phyloP scores from a whole-genome alignment of 345 rosid genomes.

The Theobroma cacao region DNA sequence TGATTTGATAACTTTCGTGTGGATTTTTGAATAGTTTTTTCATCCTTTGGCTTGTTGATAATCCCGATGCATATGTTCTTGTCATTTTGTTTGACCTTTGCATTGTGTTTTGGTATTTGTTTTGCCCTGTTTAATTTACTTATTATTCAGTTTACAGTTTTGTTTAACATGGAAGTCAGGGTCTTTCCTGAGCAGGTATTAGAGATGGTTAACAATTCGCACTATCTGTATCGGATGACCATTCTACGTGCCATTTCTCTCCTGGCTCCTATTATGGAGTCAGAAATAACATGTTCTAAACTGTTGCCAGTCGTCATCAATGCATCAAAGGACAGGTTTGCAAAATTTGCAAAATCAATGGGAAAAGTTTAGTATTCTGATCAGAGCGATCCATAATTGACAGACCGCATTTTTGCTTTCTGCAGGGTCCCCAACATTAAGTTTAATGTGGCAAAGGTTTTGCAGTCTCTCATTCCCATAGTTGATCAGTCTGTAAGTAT shows the following conservation, averaged over 20 bases:
- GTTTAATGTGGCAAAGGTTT: slow-evolving; percentile 92
- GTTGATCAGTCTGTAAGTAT: slow-evolving; percentile 78
- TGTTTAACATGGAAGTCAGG: slow-evolving; percentile 7
- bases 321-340: slow-evolving; percentile 86
- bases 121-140: background rate
- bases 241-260: slow-evolving; percentile 71
- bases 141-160: background rate
- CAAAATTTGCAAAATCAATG: background rate
- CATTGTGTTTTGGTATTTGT: background rate
- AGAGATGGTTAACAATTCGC: slow-evolving; percentile 73
- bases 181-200: slow-evolving; percentile 48
- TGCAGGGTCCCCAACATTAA: slow-evolving; percentile 94
- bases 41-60: background rate
- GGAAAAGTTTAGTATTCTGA: background rate
- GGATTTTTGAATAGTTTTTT: background rate
- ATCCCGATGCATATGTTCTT: background rate
- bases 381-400: slow-evolving; percentile 16
- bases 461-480: slow-evolving; percentile 84
- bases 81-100: background rate
- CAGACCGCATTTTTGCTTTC: background rate
- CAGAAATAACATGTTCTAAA: slow-evolving; percentile 82
- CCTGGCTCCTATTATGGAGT: slow-evolving; percentile 86
- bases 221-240: slow-evolving; percentile 91
- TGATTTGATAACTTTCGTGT: background rate
- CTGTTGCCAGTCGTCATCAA: slow-evolving; percentile 68